Evolutionary conservation across 2,329 filamentous ascomycete species (phyloP), one percentile per base, ranked within the genome.

Genomic region (Venturia aucupariae): DNA sequence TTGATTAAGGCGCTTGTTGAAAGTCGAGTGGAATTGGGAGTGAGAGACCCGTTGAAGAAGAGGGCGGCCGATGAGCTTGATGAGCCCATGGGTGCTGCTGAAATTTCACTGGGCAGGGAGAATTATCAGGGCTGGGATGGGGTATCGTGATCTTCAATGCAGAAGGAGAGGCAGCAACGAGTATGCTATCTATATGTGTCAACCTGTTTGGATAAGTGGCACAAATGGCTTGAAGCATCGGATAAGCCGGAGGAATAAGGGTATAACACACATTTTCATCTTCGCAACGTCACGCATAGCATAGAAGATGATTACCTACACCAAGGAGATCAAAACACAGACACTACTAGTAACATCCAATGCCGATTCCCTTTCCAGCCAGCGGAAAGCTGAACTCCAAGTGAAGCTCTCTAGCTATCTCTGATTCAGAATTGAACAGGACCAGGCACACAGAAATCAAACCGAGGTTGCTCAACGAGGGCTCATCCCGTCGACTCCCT

Each of bases 1-100:
- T 65, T 77, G 66, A 71, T 78, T 42, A 68, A 68, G 64, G 72
- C 74, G 6, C 68, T 78, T 67, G 76, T 74, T 2, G 72, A 72
- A 48, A 71, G 68, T 59, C 73, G 71, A 67, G 65, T 66, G 54
- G 35, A 65, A 35, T 8, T 57, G 27, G 63, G 63, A 13, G 38
- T 61, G 17, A n/a, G 19, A 44, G 63, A 64, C 44, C 63, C 63
- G 4, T 42, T 64, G 44, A 62, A 62, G 19, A 32, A 38, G n/a
- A 15, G 19, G 1, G 11, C 27, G 1, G 11, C 27, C n/a, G 35
- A n/a, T 19, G 59, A 39, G 15, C 22, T 1, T 19, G 59, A 60
- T 27, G 30, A 17, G 0, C 38, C 41, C 8, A 60, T 60, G 35
- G 35, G 19, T 7, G 59, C 15, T 27, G 59, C 59, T 27, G 59